phyloP scores from a whole-genome alignment of 352 stramenopile genomes.

The Phytophthora chlamydospora region DNA sequence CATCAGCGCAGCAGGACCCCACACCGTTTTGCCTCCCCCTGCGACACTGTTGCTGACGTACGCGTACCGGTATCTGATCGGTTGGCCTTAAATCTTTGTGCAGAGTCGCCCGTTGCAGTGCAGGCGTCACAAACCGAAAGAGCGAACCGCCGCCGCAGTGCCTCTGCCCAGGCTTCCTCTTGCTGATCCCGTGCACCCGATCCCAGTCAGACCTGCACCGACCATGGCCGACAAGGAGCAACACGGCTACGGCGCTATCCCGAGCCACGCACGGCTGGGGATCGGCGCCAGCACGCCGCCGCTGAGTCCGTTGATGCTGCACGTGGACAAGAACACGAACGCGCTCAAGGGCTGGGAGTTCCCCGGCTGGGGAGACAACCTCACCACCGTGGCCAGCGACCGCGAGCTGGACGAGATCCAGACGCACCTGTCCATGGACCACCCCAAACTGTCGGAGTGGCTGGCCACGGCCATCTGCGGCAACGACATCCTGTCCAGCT shows the following conservation, averaged over 20 bases:
- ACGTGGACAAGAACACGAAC: conserved; percentile 73
- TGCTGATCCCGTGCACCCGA: background rate
- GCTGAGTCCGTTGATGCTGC: conserved; percentile 73
- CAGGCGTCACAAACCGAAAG: conserved; percentile 7
- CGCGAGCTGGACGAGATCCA: conserved; percentile 80
- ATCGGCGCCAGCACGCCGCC: conserved; percentile 52
- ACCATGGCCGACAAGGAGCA: conserved; percentile 42
- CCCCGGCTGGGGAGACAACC: conserved; percentile 79
- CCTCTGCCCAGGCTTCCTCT: background rate
- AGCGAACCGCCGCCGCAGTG: conserved; percentile 15
- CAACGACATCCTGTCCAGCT: conserved; percentile 96
- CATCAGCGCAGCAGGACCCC: no score
- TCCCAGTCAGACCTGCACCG: conserved; percentile 13
- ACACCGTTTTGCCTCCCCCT: no score
- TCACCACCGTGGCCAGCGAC: conserved; percentile 60
- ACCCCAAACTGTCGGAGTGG: conserved; percentile 92
- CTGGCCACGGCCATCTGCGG: conserved; percentile 94
- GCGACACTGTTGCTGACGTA: no score
- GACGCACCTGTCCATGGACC: conserved; percentile 68
- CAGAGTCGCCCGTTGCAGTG: conserved; percentile 11
- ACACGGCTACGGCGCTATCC: conserved; percentile 68
- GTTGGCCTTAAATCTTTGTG: background rate
- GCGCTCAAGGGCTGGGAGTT: conserved; percentile 87
- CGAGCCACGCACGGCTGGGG: conserved; percentile 37
- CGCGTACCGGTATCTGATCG: conserved; percentile 19